Conservation (phyloP, 352 stramenopile genomes). For the Pythium aristosporum region DNA sequence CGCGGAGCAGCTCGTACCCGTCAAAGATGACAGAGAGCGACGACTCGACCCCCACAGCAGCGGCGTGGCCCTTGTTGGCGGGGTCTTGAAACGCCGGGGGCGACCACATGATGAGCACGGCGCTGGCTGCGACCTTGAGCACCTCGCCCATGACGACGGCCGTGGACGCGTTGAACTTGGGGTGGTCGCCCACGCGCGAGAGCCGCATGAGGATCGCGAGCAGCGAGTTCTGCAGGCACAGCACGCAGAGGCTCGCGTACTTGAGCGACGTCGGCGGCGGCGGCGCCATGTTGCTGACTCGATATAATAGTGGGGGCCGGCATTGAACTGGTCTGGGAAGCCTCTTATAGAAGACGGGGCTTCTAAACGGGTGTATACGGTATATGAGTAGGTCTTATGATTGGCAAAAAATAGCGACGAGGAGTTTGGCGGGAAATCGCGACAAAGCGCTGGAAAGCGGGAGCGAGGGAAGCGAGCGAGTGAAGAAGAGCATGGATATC, state of each 20-base stretch:
- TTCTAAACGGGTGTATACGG: background rate
- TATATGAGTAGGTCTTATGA: background rate
- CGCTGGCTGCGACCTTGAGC: constrained; percentile 61
- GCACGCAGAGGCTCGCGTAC: constrained; percentile 69
- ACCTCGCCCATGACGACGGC: constrained; percentile 72
- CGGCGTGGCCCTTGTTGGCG: constrained; percentile 8
- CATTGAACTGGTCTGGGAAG: background rate
- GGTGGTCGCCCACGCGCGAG: constrained; percentile 64
- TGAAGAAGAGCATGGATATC: constrained; percentile 69
- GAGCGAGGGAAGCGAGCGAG: background rate
- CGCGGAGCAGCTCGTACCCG: constrained; percentile 55
- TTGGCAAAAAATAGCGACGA: constrained; percentile 15
- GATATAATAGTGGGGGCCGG: constrained; percentile 2
- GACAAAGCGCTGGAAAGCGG: background rate
- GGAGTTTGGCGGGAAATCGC: constrained; percentile 30
- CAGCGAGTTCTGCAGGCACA: constrained; percentile 83
- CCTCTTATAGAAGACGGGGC: background rate
- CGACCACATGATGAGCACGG: constrained; percentile 39
- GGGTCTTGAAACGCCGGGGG: constrained; percentile 22
- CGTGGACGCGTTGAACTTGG: constrained; percentile 74
- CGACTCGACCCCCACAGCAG: constrained; percentile 2
- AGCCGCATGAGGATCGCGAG: constrained; percentile 81
- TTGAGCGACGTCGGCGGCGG: constrained; percentile 53
- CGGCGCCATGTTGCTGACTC: constrained; percentile 11
- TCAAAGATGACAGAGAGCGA: constrained; percentile 54